Evolutionary conservation across 1,139 yeast genomes (phyloP), one percentile per base, ranked within the genome.

Genomic region (Hemisphaericaspora lyxosophila): DNA sequence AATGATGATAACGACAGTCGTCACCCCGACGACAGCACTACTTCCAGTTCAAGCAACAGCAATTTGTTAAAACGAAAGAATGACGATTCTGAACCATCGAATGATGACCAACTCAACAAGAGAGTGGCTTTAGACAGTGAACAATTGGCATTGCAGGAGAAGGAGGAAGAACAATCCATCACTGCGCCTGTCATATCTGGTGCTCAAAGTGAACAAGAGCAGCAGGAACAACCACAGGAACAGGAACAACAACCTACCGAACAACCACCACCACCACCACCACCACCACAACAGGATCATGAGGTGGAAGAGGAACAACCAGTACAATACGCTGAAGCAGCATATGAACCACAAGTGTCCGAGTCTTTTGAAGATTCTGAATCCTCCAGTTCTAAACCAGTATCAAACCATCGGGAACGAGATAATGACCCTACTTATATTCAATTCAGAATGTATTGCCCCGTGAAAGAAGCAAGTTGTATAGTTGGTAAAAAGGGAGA

Each of bases 401-500:
- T 50, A 4, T 40, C 57, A 14, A 59, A 62, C 41, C 64, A 61
- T 41, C 48, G 67, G 41, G 67, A 69, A 39, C 50, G 60, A 42
- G 71, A 69, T 28, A 70, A 62, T 30, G 83, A 79, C 41, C 79
- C 84, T 13, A 77, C 81, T 0, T 78, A 74, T 47, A 79, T 83
- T 5, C 80, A 75, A 49, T 68, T 85, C 54, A 71, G 95, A 47
- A 82, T 86, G 85, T 72, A 82, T 40, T 84, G 90, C 47, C 75
- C 80, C 3, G 84, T 83, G n/a, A 82, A 80, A 48, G 92, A 86
- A 53, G 94, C 95, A 0, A 80, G 85, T 7, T 59, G 75, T 16
- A 70, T 85, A 31, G 92, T 86, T 18, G 95, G 95, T 1, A 82
- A 81, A 49, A 82, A 82, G 40, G 95, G 95, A 9, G 86, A 82